phyloP scores from a whole-genome alignment of 2,329 filamentous ascomycete species.

The Fusarium zealandicum region DNA sequence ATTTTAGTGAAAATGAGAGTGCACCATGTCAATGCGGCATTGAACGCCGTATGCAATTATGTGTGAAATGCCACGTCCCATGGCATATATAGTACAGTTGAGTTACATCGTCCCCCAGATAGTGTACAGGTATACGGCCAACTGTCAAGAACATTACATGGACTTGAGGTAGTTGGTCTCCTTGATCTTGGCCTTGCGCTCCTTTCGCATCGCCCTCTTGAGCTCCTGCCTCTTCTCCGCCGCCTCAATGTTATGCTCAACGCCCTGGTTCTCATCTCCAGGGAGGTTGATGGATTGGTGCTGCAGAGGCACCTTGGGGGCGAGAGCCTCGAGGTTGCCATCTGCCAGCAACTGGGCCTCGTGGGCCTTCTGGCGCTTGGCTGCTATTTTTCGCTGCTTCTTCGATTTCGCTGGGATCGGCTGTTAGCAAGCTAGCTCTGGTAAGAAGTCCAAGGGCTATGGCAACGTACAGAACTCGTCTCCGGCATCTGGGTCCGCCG shows the following conservation, averaged over 20 bases:
- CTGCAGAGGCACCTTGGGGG: slow-evolving; percentile 75
- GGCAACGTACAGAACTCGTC: slow-evolving; percentile 79
- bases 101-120: slow-evolving; percentile 29
- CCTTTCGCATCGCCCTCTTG: slow-evolving; percentile 74
- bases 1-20: no score
- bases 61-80: slow-evolving; percentile 16
- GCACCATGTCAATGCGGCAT: not conserved
- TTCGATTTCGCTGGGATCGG: slow-evolving; percentile 75
- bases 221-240: slow-evolving; percentile 65
- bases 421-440: slow-evolving; percentile 22
- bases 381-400: slow-evolving; percentile 76
- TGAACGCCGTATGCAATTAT: slow-evolving; percentile 12
- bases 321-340: slow-evolving; percentile 70
- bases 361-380: slow-evolving; percentile 64
- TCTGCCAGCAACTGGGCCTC: slow-evolving; percentile 68
- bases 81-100: slow-evolving; percentile 41
- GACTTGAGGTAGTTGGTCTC: slow-evolving; percentile 85
- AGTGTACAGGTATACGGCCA: slow-evolving; percentile 38
- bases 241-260: slow-evolving; percentile 57
- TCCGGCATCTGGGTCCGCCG: slow-evolving; percentile 63
- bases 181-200: slow-evolving; percentile 80
- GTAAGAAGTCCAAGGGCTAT: not conserved
- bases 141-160: slow-evolving; percentile 59
- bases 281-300: slow-evolving; percentile 81
- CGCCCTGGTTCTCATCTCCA: slow-evolving; percentile 51